Evolutionary conservation across 495 filamentous ascomycete species (phyloP).

Genomic region (Penicillium canescens): DNA sequence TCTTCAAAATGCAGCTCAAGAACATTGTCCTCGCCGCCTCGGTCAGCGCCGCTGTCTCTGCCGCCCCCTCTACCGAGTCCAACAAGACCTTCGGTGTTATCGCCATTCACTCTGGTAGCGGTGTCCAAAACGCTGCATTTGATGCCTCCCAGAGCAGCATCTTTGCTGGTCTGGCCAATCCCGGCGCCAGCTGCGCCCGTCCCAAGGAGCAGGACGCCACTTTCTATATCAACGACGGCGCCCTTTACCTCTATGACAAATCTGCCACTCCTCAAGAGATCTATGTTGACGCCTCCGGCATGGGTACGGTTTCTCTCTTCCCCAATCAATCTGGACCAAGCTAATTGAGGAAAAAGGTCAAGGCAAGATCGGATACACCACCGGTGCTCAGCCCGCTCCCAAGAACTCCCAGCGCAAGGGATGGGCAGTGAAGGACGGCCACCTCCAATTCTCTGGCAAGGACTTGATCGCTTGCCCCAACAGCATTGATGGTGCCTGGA

Average conservation of each 20-base stretch:
- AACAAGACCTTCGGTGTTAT: constrained; percentile 43
- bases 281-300: constrained; percentile 54
- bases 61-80: constrained; percentile 22
- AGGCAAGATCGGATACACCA: constrained; percentile 52
- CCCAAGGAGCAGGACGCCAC: constrained; percentile 39
- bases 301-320: constrained; percentile 31
- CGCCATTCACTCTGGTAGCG: constrained; percentile 46
- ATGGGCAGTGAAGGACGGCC: constrained; percentile 42
- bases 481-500: constrained; percentile 47
- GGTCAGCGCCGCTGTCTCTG: constrained; percentile 24
- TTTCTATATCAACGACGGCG: constrained; percentile 48
- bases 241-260: constrained; percentile 45
- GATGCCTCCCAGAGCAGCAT: constrained; percentile 44
- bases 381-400: constrained; percentile 34
- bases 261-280: constrained; percentile 45
- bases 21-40: constrained; percentile 22
- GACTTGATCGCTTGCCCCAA: constrained; percentile 51
- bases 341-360: constrained; percentile 35
- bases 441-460: constrained; percentile 44
- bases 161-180: constrained; percentile 38
- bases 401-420: constrained; percentile 42
- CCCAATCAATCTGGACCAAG: background rate
- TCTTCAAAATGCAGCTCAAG: constrained; percentile 32
- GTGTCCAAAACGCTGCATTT: constrained; percentile 43
- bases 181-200: constrained; percentile 47